phyloP scores from a whole-genome alignment of 2,329 filamentous ascomycete species.

The Ambrosiella xylebori region DNA sequence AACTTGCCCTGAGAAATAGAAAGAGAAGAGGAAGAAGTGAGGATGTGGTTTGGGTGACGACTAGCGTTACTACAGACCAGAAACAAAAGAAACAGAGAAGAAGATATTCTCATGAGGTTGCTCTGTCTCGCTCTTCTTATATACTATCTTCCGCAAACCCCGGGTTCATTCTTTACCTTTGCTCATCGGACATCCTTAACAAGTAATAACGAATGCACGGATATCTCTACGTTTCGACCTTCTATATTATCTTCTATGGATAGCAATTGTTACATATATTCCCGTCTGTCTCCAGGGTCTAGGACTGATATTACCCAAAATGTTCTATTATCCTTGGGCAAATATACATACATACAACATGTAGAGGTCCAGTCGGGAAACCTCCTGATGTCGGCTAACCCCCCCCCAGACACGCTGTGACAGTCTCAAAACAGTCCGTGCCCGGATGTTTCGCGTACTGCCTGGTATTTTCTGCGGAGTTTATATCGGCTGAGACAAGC shows the following conservation, averaged over 20 bases:
- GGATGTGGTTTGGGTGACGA: slow-evolving; percentile 4
- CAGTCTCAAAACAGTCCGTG: neutral
- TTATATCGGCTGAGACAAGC: neutral
- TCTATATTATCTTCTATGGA: no score
- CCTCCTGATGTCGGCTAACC: neutral
- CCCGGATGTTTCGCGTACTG: neutral
- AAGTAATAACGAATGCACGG: no score
- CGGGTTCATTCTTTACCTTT: no score
- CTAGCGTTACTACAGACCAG: slow-evolving; percentile 6
- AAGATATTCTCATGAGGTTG: neutral
- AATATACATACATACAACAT: no score
- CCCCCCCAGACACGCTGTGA: neutral
- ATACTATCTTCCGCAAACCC: neutral
- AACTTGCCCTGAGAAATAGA: neutral
- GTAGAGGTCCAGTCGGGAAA: neutral
- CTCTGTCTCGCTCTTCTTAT: neutral
- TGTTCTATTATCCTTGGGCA: neutral
- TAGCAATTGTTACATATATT: no score
- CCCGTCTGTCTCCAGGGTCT: no score
- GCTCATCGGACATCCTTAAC: no score
- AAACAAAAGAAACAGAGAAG: neutral
- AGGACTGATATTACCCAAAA: neutral
- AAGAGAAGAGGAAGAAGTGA: neutral
- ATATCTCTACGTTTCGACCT: no score
- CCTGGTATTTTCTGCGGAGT: neutral